Conservation (phyloP, 192 early-diverging fungal species). For the Rhizophagus sp. region DNA sequence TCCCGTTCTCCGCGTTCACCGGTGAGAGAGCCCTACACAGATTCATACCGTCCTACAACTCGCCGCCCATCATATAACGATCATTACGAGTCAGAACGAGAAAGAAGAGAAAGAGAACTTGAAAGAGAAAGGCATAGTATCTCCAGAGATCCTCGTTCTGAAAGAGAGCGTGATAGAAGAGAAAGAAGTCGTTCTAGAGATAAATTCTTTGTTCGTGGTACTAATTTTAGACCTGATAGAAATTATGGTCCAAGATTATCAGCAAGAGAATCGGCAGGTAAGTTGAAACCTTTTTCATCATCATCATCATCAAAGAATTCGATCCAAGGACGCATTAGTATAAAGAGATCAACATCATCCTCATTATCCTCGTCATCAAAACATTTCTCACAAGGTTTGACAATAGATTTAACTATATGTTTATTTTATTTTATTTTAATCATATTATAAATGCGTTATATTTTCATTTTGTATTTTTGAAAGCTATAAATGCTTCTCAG, state of each 20-base stretch:
- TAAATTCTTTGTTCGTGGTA: background rate
- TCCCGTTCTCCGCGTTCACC: conserved; percentile 25
- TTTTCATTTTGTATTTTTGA: background rate
- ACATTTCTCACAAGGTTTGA: conserved; percentile 16
- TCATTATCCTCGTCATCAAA: background rate
- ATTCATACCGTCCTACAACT: conserved; percentile 11
- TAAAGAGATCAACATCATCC: background rate
- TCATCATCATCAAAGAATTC: conserved; percentile 15
- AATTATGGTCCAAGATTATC: conserved; percentile 24
- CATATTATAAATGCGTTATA: background rate
- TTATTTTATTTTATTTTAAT: background rate
- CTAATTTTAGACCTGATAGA: conserved; percentile 14
- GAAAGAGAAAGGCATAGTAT: conserved; percentile 14
- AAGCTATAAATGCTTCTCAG: conserved; percentile 42
- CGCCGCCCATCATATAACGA: conserved; percentile 14
- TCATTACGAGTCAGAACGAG: conserved; percentile 20
- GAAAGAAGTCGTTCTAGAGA: conserved; percentile 25
- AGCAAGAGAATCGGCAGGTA: conserved; percentile 29
- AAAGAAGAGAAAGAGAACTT: conserved; percentile 3
- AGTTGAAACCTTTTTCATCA: background rate
- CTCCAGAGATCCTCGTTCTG: background rate
- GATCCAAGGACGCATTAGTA: conserved; percentile 8
- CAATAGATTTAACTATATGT: background rate
- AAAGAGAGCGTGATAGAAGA: conserved; percentile 16
- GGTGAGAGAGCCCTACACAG: background rate